Evolutionary conservation across 345 rosid genomes (phyloP), one percentile per base, ranked within the genome.

Genomic region (Melaleuca alternifolia): DNA sequence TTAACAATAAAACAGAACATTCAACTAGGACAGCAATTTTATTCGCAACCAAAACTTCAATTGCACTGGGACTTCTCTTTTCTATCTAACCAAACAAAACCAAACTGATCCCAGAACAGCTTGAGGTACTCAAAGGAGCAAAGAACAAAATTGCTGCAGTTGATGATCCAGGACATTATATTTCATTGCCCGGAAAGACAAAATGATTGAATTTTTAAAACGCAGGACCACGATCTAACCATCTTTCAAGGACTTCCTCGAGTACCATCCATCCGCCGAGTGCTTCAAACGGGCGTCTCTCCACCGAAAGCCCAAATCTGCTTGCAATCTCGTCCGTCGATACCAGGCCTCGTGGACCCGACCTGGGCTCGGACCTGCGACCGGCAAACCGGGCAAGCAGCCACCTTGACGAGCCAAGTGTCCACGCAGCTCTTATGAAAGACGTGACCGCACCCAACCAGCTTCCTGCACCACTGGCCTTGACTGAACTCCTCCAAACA

Each of bases 391-490:
- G 98, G 98, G 82, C 99, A 97, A 52, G 95, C 91, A 10, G 93
- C 88, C 37, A 92, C 94, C 90, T 94, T 94, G 33, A 94, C 88
- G 61, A 97, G 91, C 99, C 99, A 96, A 50, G 90, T 83, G 85
- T 97, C 98, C 53, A 97, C 95, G 89, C 99, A 97, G 87, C 89
- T 92, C 85, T 91, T 90, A 57, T 97, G 99, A 85, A 96, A 96
- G 30, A 96, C 86, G 83, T 97, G 99, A 14, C 97, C 96, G 54
- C 99, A 97, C 8, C 89, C 91, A n/a, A 54, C 87, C 21, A 97
- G 91, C 51, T 85, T 89, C 87, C 99, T 85, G 89, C 99, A 97
- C 98, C 97, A 94, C 89, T 97, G 98, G 14, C 98, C 99, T 84
- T 89, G 92, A 88, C 88, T 91, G 46, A 96, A 90, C 81, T 88